Conservation (phyloP, 306 rosid species). For the peach (Prunus persica) region DNA sequence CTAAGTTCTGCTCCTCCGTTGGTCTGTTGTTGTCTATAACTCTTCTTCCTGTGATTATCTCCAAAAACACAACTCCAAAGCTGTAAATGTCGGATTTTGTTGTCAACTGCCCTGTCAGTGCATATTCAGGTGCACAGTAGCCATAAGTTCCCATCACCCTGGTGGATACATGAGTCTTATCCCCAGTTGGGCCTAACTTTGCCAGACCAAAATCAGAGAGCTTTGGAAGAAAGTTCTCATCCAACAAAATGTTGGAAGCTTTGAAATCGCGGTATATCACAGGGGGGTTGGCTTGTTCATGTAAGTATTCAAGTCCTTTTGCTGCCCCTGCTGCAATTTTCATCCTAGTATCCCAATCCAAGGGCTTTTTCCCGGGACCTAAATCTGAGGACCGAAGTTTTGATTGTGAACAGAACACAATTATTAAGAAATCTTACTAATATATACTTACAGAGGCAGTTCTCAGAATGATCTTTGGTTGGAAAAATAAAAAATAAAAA, state of each 20-base stretch:
- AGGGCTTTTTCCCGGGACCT: constrained; percentile 34
- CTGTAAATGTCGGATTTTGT: constrained; percentile 83
- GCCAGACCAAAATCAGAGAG: constrained; percentile 95
- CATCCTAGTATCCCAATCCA: constrained; percentile 84
- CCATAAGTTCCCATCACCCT: constrained; percentile 98
- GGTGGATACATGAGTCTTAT: constrained; percentile 83
- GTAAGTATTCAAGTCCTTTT: constrained; percentile 80
- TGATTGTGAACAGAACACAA: neutral
- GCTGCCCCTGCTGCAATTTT: constrained; percentile 91
- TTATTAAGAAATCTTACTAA: neutral
- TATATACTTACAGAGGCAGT: neutral
- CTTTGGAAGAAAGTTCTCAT: constrained; percentile 71
- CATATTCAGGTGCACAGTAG: constrained; percentile 96
- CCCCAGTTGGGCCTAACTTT: constrained; percentile 90
- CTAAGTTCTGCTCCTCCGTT: constrained; percentile 60
- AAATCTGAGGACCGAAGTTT: constrained; percentile 39
- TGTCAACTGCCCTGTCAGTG: constrained; percentile 70
- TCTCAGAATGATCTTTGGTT: too few relatives aligned
- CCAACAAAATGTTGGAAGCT: constrained; percentile 81
- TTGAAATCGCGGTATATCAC: constrained; percentile 92
- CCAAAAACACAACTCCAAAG: constrained; percentile 85
- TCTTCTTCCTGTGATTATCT: constrained; percentile 85
- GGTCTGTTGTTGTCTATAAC: constrained; percentile 71
- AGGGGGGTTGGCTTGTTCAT: constrained; percentile 75
- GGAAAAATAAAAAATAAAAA: too few relatives aligned